Conservation (phyloP, 345 rosid species). For the Balakata baccata region DNA sequence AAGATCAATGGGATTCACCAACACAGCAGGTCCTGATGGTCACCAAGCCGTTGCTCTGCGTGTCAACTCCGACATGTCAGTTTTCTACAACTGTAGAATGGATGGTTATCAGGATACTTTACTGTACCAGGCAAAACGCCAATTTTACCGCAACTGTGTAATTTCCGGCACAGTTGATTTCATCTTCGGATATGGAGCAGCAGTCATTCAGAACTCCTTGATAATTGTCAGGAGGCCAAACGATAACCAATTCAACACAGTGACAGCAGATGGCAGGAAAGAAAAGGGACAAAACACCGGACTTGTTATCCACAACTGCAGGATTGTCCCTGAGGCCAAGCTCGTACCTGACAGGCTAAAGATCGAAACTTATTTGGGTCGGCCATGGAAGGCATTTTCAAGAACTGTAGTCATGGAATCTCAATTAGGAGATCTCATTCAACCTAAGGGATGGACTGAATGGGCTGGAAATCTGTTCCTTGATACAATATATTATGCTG, state of each 20-base stretch:
- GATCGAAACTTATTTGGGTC: slow-evolving; percentile 54
- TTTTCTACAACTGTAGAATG: slow-evolving; percentile 25
- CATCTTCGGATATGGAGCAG: slow-evolving; percentile 29
- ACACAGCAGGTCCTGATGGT: slow-evolving; percentile 34
- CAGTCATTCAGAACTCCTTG: slow-evolving; percentile 26
- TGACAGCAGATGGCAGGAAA: slow-evolving; percentile 58
- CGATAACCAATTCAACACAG: slow-evolving; percentile 45
- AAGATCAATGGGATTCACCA: slow-evolving; percentile 22
- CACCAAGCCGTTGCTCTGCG: slow-evolving; percentile 31
- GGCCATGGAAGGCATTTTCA: slow-evolving; percentile 72
- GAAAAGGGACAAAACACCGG: slow-evolving; percentile 30
- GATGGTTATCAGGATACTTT: slow-evolving; percentile 29
- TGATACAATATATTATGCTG: slow-evolving; percentile 46
- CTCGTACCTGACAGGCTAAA: slow-evolving; percentile 35
- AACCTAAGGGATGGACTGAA: slow-evolving; percentile 55
- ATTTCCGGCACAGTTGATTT: slow-evolving; percentile 30
- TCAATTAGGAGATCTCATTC: slow-evolving; percentile 54
- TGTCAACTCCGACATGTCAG: slow-evolving; percentile 21
- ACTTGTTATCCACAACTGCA: slow-evolving; percentile 68
- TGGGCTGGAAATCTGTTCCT: slow-evolving; percentile 41
- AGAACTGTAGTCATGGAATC: slow-evolving; percentile 58
- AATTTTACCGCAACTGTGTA: slow-evolving; percentile 31
- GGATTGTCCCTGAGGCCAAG: slow-evolving; percentile 61
- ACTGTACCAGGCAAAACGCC: slow-evolving; percentile 20
- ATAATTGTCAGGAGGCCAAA: slow-evolving; percentile 29